A percentile compares a stretch with the other conserved stretches of the same genome.
Conservation (phyloP, 2,329 filamentous ascomycete genomes). For the Myriosclerotinia duriaeana region DNA sequence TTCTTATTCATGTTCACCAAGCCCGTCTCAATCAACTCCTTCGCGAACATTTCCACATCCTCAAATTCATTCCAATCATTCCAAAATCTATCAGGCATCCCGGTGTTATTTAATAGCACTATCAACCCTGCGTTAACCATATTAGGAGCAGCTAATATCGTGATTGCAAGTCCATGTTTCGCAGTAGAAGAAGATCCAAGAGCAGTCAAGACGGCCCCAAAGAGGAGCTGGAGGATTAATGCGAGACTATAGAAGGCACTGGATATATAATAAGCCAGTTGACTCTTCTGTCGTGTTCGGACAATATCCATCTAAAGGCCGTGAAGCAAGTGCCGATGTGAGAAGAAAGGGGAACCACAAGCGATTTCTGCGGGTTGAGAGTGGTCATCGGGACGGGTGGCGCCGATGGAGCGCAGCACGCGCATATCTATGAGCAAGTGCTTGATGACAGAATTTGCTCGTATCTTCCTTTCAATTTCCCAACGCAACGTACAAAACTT, state of each 20-base stretch:
- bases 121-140: conserved; percentile 30
- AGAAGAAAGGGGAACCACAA: conserved; percentile 9
- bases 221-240: conserved; percentile 33
- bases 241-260: conserved; percentile 29
- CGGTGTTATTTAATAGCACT: conserved; percentile 32
- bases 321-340: conserved; percentile 24
- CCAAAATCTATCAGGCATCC: conserved; percentile 29
- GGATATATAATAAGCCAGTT: conserved; percentile 30
- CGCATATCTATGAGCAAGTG: neutral
- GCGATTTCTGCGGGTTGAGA: conserved; percentile 20
- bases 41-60: conserved; percentile 28
- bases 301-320: conserved; percentile 34
- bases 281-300: conserved; percentile 20
- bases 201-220: conserved; percentile 34
- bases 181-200: conserved; percentile 27
- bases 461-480: no score
- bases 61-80: conserved; percentile 33
- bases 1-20: conserved; percentile 22
- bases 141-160: conserved; percentile 32
- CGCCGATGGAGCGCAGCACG: conserved; percentile 12
- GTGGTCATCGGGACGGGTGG: neutral
- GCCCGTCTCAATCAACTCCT: conserved; percentile 26
- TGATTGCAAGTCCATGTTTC: conserved; percentile 28
- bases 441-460: no score
- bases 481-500: no score